Conservation (phyloP, 495 filamentous ascomycete genomes). For the Aspergillus nidulans region DNA sequence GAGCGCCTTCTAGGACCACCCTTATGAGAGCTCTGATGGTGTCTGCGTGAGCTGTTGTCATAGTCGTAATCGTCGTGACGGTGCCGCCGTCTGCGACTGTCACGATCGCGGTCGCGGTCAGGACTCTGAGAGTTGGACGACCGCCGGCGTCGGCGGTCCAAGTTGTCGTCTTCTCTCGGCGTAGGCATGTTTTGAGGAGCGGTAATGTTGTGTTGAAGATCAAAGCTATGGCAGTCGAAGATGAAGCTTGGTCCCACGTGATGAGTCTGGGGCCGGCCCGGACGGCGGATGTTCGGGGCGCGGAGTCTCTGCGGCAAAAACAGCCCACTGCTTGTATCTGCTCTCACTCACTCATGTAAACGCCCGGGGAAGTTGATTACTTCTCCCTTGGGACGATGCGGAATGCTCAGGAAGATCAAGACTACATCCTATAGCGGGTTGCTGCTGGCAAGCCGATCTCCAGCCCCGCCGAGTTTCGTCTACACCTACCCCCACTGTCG, state of each 20-base stretch:
- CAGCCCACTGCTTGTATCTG: neutral
- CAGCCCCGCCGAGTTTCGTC: conserved; percentile 7
- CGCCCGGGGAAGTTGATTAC: conserved; percentile 1
- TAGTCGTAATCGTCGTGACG: conserved; percentile 21
- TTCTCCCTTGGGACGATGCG: conserved; percentile 33
- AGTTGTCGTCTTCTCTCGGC: conserved; percentile 16
- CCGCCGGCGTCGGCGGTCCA: conserved; percentile 19
- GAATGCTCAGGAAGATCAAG: conserved; percentile 37
- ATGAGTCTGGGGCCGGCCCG: neutral
- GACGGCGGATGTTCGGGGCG: too few species aligned
- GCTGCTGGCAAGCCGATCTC: conserved; percentile 26
- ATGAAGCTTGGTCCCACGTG: neutral
- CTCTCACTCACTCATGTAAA: neutral
- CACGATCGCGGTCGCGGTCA: conserved; percentile 15
- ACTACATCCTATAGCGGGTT: conserved; percentile 23
- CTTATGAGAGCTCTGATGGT: conserved; percentile 29
- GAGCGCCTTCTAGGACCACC: conserved; percentile 25
- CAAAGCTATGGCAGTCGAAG: conserved; percentile 1
- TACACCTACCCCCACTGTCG: conserved; percentile 7
- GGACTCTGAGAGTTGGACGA: conserved; percentile 18
- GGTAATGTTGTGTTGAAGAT: neutral
- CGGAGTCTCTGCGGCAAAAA: neutral
- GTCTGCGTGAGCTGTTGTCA: conserved; percentile 27
- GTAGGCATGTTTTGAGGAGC: conserved; percentile 19
- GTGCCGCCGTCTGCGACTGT: conserved; percentile 8